Evolutionary conservation across 768 basidiomycete genomes (phyloP).

Genomic region (Gymnopilus dilepis): DNA sequence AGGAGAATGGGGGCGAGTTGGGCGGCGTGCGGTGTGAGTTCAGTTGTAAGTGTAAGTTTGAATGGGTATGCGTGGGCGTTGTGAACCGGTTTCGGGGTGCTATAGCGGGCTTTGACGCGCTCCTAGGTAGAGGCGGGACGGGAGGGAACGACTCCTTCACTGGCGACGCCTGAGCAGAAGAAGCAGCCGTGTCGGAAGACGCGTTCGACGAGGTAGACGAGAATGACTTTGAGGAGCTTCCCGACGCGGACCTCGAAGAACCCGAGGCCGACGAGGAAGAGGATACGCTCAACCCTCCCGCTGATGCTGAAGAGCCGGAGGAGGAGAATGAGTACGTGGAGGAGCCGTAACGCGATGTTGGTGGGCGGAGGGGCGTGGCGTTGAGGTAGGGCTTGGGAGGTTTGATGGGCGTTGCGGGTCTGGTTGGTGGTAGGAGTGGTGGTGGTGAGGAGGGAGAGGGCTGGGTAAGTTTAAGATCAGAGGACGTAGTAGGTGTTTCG

Average conservation of each 20-base stretch:
- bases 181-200: conserved; percentile 45
- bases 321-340: conserved; percentile 39
- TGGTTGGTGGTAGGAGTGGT: conserved; percentile 42
- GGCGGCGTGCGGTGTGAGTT: conserved; percentile 27
- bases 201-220: conserved; percentile 48
- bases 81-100: conserved; percentile 12
- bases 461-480: conserved; percentile 13
- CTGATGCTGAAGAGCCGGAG: conserved; percentile 13
- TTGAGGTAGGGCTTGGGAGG: conserved; percentile 45
- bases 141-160: conserved; percentile 24
- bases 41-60: conserved; percentile 3
- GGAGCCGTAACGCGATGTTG: conserved; percentile 42
- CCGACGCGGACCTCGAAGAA: conserved; percentile 45
- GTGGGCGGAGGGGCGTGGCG: conserved; percentile 40
- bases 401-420: conserved; percentile 46
- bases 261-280: conserved; percentile 37
- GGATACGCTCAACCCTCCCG: conserved; percentile 16
- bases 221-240: conserved; percentile 43
- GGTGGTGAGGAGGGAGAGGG: no score
- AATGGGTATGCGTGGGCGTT: conserved; percentile 19
- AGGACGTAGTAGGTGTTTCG: conserved; percentile 50
- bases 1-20: conserved; percentile 29
- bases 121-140: background rate
- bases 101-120: conserved; percentile 14
- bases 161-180: conserved; percentile 48